Evolutionary conservation across 2,329 filamentous ascomycete species (phyloP).

Genomic region (Helotiales sp.): DNA sequence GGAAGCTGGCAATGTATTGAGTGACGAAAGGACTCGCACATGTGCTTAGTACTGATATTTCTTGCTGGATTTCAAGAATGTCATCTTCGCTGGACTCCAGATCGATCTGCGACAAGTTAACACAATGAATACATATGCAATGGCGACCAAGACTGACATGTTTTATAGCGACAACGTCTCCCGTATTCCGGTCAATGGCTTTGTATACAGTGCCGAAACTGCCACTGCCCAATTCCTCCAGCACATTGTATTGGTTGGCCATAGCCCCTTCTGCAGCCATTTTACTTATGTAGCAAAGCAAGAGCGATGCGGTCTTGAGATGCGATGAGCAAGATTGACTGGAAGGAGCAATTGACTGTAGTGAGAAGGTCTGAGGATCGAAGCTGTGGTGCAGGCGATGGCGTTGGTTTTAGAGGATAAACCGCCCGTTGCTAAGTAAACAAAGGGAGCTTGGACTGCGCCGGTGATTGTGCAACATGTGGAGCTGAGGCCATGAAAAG

Average conservation of each 20-base stretch:
- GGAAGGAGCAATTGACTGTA: constrained; percentile 16
- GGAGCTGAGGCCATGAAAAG: not conserved
- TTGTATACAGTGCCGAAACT: constrained; percentile 98
- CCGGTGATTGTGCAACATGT: not conserved
- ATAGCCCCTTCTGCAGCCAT: constrained; percentile 45
- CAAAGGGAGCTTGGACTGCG: not conserved
- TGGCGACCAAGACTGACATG: constrained; percentile 60
- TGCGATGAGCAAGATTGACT: constrained; percentile 16
- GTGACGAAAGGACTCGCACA: constrained; percentile 94
- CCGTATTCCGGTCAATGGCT: constrained; percentile 85
- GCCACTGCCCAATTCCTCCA: constrained; percentile 75
- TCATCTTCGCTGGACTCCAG: constrained; percentile 98
- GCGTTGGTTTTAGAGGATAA: not conserved
- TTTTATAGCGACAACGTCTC: constrained; percentile 94
- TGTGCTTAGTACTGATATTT: constrained; percentile 92
- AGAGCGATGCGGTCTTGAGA: constrained; percentile 12
- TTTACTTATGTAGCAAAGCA: constrained; percentile 18
- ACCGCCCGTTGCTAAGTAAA: not conserved
- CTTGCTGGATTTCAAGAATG: constrained; percentile 96
- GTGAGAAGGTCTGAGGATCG: not conserved
- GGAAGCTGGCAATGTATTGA: constrained; percentile 93
- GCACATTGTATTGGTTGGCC: constrained; percentile 85
- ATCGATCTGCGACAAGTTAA: constrained; percentile 71
- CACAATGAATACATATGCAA: not conserved
- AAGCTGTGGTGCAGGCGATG: not conserved